Base-by-base conservation (phyloP, 805 yeast genomes). In the Metschnikowia borealis region DNA sequence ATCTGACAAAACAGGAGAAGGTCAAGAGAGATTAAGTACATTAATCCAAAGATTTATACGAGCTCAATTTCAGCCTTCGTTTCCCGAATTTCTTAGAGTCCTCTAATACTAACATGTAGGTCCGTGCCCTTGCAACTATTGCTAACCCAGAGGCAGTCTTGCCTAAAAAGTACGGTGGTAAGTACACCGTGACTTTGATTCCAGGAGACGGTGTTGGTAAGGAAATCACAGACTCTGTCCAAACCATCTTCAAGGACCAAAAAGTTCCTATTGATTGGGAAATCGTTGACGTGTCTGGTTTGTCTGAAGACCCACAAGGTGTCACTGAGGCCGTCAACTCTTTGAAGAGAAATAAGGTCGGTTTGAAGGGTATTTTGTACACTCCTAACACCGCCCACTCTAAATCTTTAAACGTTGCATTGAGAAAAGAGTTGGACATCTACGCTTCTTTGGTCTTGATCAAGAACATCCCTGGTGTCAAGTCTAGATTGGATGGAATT, bases 181-280 rank as follows among this genome's bases (percentile, higher is more conserved):
- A 85, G 68, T 91, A 82, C 79, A 87, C 92, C 47, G 97, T 94
- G 51, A 92, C 99, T 46, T 79, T 92, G 69, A 85, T 92, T 62
- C 98, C 98, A 52, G 97, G 99, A 74, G 99, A 92, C 68, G 98
- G 98, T 81, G 87, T 91, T 60, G 99, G 99, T 71, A 85, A 85
- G 66, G 97, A 91, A 77, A 88, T 91, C 68, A 86, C 98, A 52
- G 92, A 87, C 70, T 87, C 97, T 23, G 99, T 92, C 54, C 84
- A 87, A 70, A 82, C 89, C 60, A 87, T 92, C 68, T 92, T 92
- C 79, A 80, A 84, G 67, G 82, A 89, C 55, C 90, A 87, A 73
- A 83, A 82, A 59, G 86, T 94, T 40, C 99, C 99, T 60, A 84
- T 92, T 59, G 96, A 90, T 62, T 94, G 94, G 87, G 98, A 94